These are phyloP conservation scores for Solanum ahanhuiri DNA, from an alignment of 257 asterid species.

Conservation along the genomic window DNA sequence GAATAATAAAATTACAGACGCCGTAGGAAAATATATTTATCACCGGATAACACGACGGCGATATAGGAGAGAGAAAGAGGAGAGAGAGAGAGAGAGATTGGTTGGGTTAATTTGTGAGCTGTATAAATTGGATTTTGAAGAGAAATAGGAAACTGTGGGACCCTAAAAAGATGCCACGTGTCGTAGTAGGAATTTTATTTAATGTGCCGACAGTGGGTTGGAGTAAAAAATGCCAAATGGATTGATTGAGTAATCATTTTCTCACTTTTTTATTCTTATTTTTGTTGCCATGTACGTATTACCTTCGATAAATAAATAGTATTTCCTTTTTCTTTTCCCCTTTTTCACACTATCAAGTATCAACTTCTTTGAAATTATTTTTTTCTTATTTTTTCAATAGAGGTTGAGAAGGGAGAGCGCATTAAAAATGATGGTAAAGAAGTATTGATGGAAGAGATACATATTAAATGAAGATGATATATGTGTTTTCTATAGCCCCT, in stretches of 20 bases:
- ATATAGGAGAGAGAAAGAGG: neutral
- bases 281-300: neutral
- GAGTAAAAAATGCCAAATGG: neutral
- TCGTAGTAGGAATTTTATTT: neutral
- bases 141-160: constrained; percentile 9
- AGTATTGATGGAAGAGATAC: neutral
- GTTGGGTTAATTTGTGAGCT: constrained; percentile 5
- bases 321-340: too few relatives aligned
- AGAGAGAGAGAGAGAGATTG: neutral
- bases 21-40: neutral
- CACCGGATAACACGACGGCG: constrained; percentile 53
- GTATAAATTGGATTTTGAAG: neutral
- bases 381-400: too few relatives aligned
- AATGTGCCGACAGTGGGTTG: constrained; percentile 23
- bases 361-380: too few relatives aligned
- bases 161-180: constrained; percentile 31
- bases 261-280: neutral
- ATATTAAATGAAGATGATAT: neutral
- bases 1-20: neutral
- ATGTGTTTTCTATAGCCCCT: neutral
- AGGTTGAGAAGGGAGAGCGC: too few relatives aligned
- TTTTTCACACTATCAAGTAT: too few relatives aligned
- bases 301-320: too few relatives aligned
- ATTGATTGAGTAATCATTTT: neutral
- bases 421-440: neutral